These are phyloP conservation scores for Buxus sempervirens DNA, from an alignment of 164 flowering plant species.

Conservation along the genomic window DNA sequence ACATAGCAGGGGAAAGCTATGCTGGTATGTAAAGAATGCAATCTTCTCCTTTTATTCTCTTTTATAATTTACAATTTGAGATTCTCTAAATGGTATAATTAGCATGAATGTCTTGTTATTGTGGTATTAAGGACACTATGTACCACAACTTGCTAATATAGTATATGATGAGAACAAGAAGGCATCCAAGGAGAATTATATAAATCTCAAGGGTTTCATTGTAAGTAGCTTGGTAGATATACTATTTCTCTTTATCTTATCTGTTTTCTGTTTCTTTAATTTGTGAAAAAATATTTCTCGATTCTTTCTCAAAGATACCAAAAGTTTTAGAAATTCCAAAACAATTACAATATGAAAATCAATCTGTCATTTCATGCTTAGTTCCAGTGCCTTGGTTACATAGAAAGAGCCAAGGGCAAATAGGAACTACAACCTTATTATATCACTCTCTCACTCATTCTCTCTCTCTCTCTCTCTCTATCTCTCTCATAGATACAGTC, in stretches of 20 bases:
- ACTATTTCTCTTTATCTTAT: not conserved
- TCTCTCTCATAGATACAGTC: too few species aligned
- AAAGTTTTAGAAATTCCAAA: too few species aligned
- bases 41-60: not conserved
- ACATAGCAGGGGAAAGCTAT: constrained; percentile 21
- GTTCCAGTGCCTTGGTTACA: too few species aligned
- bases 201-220: constrained; percentile 73
- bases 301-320: too few species aligned
- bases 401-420: too few species aligned
- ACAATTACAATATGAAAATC: too few species aligned
- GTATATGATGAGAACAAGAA: constrained; percentile 53
- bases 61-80: not conserved
- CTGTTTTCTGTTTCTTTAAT: not conserved
- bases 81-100: not conserved
- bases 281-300: too few species aligned
- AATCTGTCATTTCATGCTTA: too few species aligned
- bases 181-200: constrained; percentile 25
- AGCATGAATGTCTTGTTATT: not conserved
- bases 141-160: constrained; percentile 70
- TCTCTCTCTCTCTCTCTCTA: too few species aligned
- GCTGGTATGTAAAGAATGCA: not conserved
- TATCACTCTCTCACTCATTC: too few species aligned
- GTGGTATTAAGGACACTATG: constrained; percentile 52
- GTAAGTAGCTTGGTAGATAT: constrained; percentile 27
- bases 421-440: too few species aligned